Percentiles rank a stretch among this genome's conserved stretches.
phyloP scores from a whole-genome alignment of 1,284 basidiomycete genomes.

The Ceratobasidium papillatum region DNA sequence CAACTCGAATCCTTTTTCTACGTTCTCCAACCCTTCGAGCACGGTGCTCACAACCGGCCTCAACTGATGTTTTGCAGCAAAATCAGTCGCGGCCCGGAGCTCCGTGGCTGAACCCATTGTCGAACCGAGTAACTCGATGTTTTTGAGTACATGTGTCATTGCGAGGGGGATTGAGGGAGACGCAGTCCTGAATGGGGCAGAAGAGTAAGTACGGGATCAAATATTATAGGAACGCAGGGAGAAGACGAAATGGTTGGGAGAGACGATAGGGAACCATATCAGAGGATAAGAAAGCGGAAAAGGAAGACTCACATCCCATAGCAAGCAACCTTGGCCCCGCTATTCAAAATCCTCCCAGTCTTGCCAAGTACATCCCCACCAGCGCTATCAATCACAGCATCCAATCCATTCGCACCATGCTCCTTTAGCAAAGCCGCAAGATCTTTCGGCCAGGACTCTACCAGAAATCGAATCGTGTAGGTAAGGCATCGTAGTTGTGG shows the following conservation, averaged over 20 bases:
- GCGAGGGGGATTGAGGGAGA: constrained; percentile 69
- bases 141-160: constrained; percentile 83
- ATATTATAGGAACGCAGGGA: no score
- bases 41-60: constrained; percentile 79
- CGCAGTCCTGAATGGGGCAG: constrained; percentile 66
- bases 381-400: constrained; percentile 81
- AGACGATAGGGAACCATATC: no score
- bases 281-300: not conserved
- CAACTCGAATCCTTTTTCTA: constrained; percentile 75
- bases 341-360: constrained; percentile 66
- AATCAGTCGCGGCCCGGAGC: constrained; percentile 73
- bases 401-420: constrained; percentile 57
- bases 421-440: constrained; percentile 62
- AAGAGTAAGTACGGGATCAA: no score
- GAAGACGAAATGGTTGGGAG: not conserved
- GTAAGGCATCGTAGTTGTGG: not conserved
- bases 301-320: constrained; percentile 78
- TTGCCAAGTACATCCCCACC: constrained; percentile 79
- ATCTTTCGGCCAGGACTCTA: constrained; percentile 71
- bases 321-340: constrained; percentile 76
- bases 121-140: constrained; percentile 76
- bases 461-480: not conserved
- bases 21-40: constrained; percentile 71
- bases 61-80: constrained; percentile 73
- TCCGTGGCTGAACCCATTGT: constrained; percentile 88